Evolutionary conservation across 768 basidiomycete species (phyloP).

Genomic region (Pseudohyphozyma bogoriensis): DNA sequence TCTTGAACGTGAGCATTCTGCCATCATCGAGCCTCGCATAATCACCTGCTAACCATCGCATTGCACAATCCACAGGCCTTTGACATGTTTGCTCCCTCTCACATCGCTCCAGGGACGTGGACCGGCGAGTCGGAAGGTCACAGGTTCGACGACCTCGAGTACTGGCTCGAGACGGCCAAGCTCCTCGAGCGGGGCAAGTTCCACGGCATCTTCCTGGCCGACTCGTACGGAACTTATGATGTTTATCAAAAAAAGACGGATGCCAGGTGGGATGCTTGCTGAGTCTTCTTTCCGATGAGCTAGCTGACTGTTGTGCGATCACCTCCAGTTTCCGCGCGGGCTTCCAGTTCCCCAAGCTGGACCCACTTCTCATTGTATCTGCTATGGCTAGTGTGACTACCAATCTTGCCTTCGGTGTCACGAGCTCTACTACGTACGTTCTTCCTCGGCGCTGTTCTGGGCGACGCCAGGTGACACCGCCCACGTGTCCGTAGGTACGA

Average conservation of each 20-base stretch:
- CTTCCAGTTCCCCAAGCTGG: not conserved
- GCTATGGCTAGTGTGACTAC: not conserved
- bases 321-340: no score
- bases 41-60: no score
- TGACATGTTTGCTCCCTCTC: not conserved
- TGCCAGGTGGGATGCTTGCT: not conserved
- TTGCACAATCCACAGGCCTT: not conserved
- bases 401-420: slow-evolving; percentile 6
- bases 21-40: not conserved
- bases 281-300: no score
- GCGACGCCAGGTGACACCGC: no score
- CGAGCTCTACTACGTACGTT: not conserved
- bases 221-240: not conserved
- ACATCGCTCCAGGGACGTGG: not conserved
- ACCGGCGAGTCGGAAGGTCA: not conserved
- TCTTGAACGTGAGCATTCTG: not conserved
- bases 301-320: not conserved
- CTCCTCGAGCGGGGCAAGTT: slow-evolving; percentile 4
- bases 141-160: not conserved
- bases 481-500: no score
- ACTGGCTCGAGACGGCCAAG: slow-evolving; percentile 8
- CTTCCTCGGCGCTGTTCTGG: no score
- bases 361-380: not conserved
- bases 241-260: not conserved
- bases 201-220: slow-evolving; percentile 5